Percentiles rank a stretch among this genome's conserved stretches.
These are phyloP conservation scores for Cephaloascus fragrans DNA, from an alignment of 805 yeast genomes.

Conservation along the genomic window DNA sequence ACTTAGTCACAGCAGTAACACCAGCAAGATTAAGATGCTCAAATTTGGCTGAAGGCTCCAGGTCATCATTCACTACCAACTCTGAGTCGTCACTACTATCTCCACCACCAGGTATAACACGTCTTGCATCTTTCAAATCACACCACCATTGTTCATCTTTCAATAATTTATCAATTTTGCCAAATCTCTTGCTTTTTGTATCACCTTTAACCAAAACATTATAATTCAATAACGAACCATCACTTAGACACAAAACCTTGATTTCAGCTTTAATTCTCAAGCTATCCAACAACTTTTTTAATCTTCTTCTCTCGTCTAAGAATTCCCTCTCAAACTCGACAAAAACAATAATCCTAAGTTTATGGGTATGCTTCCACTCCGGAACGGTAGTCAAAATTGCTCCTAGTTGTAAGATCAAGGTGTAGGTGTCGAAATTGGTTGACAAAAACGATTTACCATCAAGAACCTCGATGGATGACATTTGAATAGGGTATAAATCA, in stretches of 20 bases:
- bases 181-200: conserved; percentile 20
- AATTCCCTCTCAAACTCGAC: conserved; percentile 72
- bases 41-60: conserved; percentile 4
- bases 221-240: conserved; percentile 48
- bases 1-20: background rate
- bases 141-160: conserved; percentile 82
- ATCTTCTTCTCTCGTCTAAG: conserved; percentile 55
- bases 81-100: background rate
- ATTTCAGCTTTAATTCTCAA: conserved; percentile 78
- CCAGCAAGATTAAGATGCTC: conserved; percentile 4
- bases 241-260: conserved; percentile 60
- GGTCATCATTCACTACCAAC: conserved; percentile 7
- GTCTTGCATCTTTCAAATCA: conserved; percentile 52
- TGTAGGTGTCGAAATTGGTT: conserved; percentile 92
- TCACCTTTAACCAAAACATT: conserved; percentile 71
- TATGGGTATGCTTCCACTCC: conserved; percentile 76
- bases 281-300: conserved; percentile 55
- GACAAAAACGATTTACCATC: conserved; percentile 64
- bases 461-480: conserved; percentile 74
- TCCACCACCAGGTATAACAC: conserved; percentile 13
- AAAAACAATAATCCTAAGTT: conserved; percentile 75
- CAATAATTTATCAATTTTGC: conserved; percentile 40
- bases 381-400: conserved; percentile 91
- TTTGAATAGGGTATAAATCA: conserved; percentile 93
- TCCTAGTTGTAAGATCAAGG: conserved; percentile 86